Base-by-base conservation (phyloP, 352 stramenopile species). In the Phytopythium delawarense region DNA sequence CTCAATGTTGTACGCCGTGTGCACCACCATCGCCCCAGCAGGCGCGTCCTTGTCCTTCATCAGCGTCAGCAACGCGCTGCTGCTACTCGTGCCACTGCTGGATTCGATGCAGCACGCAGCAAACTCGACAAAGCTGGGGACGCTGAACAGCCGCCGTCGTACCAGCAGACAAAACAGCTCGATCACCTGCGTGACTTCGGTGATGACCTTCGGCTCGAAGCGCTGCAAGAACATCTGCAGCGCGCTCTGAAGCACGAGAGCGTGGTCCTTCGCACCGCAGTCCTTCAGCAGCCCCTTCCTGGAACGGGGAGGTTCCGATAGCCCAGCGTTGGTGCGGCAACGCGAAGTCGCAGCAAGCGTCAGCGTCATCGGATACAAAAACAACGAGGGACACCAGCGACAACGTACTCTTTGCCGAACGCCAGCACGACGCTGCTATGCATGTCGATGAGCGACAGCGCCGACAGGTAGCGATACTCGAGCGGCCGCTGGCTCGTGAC, bases 1-100 rank as follows among this genome's bases (percentile, higher is more conserved):
- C 61, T 96, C 87, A 49, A 96, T 93, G 45, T 96, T 92, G 72
- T 92, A 96, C 5, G 81, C 84, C 11, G 81, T 92, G 40, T 82
- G 81, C 34, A 92, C 81, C 7, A 93, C 69, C 4, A 65, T 78
- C 7, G 78, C 74, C 35, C 57, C 39, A 1, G 54, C 37, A 37
- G 34, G 8, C 8, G 12, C 37, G 13, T 59, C 54, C 35, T 50
- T 59, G 65, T 45, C 59, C 46, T n/a, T 50, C 13, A 72, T 71
- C 18, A 80, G 54, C 25, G 62, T 60, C 20, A 76, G 50, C 48
- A 78, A 58, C 15, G 72, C 62, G 39, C 70, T 78, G 46, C 65
- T 75, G 51, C 65, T 70, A 23, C 70, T 75, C 23, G 63, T 62
- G 34, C 62, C 55, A 13, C 45, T 55, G 7, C 55, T 66, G 8